Evolutionary conservation across 2,329 filamentous ascomycete species (phyloP).

Genomic region (Colletotrichum plurivorum): DNA sequence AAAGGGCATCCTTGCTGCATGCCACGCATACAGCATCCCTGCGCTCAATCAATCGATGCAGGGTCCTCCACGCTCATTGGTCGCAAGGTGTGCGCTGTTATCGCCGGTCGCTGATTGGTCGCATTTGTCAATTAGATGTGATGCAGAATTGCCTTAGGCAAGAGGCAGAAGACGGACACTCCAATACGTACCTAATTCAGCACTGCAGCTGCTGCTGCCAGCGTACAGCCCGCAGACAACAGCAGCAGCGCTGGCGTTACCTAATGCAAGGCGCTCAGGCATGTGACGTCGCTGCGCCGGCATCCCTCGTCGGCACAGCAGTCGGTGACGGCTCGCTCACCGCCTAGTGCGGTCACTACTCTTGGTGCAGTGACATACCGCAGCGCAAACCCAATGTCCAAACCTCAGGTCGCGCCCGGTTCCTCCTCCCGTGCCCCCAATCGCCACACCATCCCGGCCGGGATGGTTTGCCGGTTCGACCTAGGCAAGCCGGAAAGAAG

Average conservation of each 20-base stretch:
- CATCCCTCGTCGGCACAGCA: slow-evolving; percentile 34
- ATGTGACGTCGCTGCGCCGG: slow-evolving; percentile 36
- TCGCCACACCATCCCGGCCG: slow-evolving; percentile 23
- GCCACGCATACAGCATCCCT: slow-evolving; percentile 31
- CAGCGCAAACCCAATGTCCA: background rate
- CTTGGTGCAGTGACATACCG: slow-evolving; percentile 21
- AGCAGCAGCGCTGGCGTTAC: background rate
- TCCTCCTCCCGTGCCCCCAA: background rate
- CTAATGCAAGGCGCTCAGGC: slow-evolving; percentile 26
- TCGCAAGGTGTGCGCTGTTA: slow-evolving; percentile 5
- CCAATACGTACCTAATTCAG: too few relatives aligned
- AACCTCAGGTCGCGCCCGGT: background rate
- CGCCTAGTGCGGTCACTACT: slow-evolving; percentile 14
- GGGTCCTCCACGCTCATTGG: slow-evolving; percentile 32
- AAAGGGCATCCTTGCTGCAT: slow-evolving; percentile 27
- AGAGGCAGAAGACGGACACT: too few relatives aligned
- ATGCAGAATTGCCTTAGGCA: slow-evolving; percentile 32
- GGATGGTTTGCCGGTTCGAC: slow-evolving; percentile 8
- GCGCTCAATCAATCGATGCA: slow-evolving; percentile 32
- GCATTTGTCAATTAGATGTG: background rate
- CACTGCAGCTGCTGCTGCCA: too few relatives aligned
- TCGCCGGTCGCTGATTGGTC: slow-evolving; percentile 23
- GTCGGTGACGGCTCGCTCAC: slow-evolving; percentile 35
- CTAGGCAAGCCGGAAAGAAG: background rate
- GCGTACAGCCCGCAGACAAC: too few relatives aligned